These are phyloP conservation scores for Claviceps pusilla DNA, from an alignment of 2,329 filamentous ascomycete genomes.

Conservation along the genomic window DNA sequence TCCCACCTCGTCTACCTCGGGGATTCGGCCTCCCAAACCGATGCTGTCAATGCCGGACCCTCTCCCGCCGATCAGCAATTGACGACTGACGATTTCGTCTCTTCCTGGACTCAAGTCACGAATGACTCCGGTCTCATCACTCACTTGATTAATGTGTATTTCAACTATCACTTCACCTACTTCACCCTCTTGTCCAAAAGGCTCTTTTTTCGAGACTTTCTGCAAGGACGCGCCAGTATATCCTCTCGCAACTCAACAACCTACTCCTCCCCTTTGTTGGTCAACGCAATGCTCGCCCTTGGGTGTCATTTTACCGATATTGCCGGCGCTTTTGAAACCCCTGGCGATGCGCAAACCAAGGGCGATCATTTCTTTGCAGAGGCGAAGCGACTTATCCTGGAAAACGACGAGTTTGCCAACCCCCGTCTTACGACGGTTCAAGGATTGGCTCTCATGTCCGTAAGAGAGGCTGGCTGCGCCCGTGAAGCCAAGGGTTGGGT, in stretches of 20 bases:
- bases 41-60: constrained; percentile 19
- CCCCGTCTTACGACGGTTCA: constrained; percentile 82
- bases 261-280: constrained; percentile 78
- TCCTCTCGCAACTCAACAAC: constrained; percentile 37
- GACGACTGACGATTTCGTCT: constrained; percentile 51
- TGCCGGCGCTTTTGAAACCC: constrained; percentile 53
- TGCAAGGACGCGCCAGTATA: constrained; percentile 48
- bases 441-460: constrained; percentile 87
- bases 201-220: constrained; percentile 76
- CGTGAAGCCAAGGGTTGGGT: constrained; percentile 95
- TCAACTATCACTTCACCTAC: constrained; percentile 93
- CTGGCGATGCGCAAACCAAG: constrained; percentile 66
- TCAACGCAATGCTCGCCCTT: constrained; percentile 85
- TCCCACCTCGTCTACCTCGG: constrained; percentile 80
- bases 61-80: constrained; percentile 30
- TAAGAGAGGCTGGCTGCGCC: constrained; percentile 86
- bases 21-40: constrained; percentile 21
- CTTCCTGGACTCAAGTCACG: constrained; percentile 79
- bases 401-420: constrained; percentile 86
- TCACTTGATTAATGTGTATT: constrained; percentile 94
- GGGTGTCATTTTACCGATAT: constrained; percentile 85
- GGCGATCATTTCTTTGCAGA: constrained; percentile 94
- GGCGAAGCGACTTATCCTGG: constrained; percentile 75
- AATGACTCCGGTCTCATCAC: constrained; percentile 62
- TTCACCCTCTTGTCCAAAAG: constrained; percentile 81